Base-by-base conservation (phyloP, 140 eudicot genomes). In the Bidens hawaiensis region DNA sequence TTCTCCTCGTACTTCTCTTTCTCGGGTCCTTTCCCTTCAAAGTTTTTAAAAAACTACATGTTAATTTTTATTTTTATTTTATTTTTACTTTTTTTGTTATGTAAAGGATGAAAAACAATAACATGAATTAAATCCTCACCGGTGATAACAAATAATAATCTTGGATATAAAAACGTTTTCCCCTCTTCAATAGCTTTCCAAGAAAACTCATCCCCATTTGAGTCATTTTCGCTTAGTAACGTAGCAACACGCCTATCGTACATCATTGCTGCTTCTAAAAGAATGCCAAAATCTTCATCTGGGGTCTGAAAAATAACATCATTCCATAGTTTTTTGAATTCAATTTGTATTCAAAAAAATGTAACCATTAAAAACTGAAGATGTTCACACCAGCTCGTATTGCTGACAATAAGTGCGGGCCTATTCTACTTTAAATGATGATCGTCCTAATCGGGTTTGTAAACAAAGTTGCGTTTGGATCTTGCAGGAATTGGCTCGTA, bases 261-360 rank as follows among this genome's bases (percentile, higher is more conserved):
- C 99, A 87, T 82, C 25, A 93, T 79, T 71, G 96, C 95, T 57
- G 99, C 99, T 80, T 93, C 99, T 59, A 93, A 65, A 53, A 88
- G 96, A 71, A 93, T 88, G 62, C 89, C 84, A 65, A 93, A 93
- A 75, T 93, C 95, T 79, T 88, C 96, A 88, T 93, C 99, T 56
- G 94, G 89, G 14, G 99, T 93, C 99, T 88, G 70, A 51, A 74
- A 73, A 12, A 19, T 17, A 69, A 38, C 10, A 66, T 24, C 18
- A 33, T 40, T 18, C 40, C 22, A 27, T 28, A 14, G 6, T n/a
- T 54, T 16, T 54, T 53, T 1, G 12, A 26, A 54, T 54, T 54
- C 33, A 65, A 48, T 31, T 23, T n/a, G n/a, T n/a, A n/a, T n/a
- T n/a, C n/a, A n/a, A n/a, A n/a, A n/a, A n/a, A 48, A 1, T n/a